Evolutionary conservation across 352 stramenopile species (phyloP), one percentile per base, ranked within the genome.

Genomic region (Thraustochytrium sp.): DNA sequence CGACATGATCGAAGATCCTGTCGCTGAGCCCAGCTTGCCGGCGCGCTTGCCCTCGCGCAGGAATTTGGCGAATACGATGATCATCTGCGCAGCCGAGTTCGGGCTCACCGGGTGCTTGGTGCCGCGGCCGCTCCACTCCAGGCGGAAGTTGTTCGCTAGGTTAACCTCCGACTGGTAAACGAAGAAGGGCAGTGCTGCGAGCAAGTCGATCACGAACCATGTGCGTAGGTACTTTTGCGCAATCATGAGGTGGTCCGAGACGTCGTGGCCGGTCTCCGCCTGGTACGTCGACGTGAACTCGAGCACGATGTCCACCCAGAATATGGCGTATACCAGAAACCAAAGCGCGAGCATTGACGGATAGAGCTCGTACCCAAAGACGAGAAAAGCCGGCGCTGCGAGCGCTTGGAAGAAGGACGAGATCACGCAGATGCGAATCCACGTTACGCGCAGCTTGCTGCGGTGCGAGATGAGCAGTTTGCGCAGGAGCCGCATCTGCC

Each of bases 151-250:
- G 46, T 9, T 16, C 18, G 78, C 40, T 21, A 84, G 23, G 5
- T n/a, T 18, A 18, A 23, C 56, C 0, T 9, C 23, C 26, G 18
- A 18, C 48, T 84, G 61, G 51, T 84, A 84, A 5, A 40, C 3
- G 8, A 3, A 65, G 75, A 21, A 77, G 13, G 76, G 61, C n/a
- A 84, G 4, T 2, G 59, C 56, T n/a, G 65, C 56, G 9, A 64
- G 34, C 4, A 84, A 34, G 40, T 84, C 76, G 4, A 84, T 29
- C 40, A 84, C 38, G 34, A 84, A 84, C 76, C 76, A 84, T 13
- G 76, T 63, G 37, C 13, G 21, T 2, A 84, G 5, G 48, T 84
- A 84, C n/a, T 34, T n/a, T 31, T n/a, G 5, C 13, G 76, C 76
- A 44, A 68, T 68, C 21, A 37, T 16, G 8, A 55, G 5, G 1